Percentiles rank a stretch among this genome's conserved stretches.
These are phyloP conservation scores for Rhododendron ovatum DNA, from an alignment of 148 eudicot genomes.

Conservation along the genomic window DNA sequence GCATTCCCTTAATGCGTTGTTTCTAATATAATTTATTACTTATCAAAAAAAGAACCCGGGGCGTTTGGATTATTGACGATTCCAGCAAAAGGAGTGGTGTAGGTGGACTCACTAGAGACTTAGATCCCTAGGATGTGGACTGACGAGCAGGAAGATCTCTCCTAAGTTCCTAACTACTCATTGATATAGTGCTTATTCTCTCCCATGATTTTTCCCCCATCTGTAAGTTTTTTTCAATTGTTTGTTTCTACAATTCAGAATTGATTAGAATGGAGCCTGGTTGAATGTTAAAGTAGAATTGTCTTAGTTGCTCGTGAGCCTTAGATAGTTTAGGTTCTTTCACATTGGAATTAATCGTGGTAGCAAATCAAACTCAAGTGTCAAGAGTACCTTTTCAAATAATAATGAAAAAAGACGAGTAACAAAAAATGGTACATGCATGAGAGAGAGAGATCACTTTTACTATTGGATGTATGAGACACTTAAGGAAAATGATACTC, in stretches of 20 bases:
- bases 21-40: no score
- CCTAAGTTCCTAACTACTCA: background rate
- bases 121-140: background rate
- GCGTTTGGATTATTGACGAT: background rate
- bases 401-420: background rate
- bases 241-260: background rate
- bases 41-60: background rate
- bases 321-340: background rate
- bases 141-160: background rate
- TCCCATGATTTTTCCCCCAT: background rate
- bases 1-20: no score
- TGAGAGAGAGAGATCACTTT: background rate
- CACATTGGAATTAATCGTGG: background rate
- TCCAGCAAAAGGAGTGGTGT: background rate
- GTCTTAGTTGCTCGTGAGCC: background rate
- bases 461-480: background rate
- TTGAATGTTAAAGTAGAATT: background rate
- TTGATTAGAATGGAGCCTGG: background rate
- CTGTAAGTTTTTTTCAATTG: background rate
- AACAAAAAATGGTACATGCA: background rate
- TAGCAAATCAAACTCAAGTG: background rate
- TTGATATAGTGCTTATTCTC: background rate
- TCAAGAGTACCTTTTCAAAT: background rate
- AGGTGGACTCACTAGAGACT: background rate
- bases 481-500: background rate